phyloP scores from a whole-genome alignment of 106 monocot genomes.

The Triglochin maritima region DNA sequence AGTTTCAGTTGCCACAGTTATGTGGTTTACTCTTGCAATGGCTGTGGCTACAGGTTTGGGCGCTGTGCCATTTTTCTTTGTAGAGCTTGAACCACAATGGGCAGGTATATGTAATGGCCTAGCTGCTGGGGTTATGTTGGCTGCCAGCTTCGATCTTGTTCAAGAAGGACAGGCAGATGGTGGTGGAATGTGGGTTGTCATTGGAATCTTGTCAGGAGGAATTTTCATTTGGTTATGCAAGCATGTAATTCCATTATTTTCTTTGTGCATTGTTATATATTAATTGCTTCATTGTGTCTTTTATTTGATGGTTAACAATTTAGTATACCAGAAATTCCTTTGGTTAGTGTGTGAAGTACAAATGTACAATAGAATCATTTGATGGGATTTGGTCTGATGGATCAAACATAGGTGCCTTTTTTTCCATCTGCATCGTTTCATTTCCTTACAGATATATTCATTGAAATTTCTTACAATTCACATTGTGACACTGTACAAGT shows the following conservation, averaged over 20 bases:
- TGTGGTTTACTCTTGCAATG: slow-evolving; percentile 93
- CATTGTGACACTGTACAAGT: too few species aligned
- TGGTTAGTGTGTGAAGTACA: not conserved
- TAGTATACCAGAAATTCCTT: too few species aligned
- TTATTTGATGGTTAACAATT: too few species aligned
- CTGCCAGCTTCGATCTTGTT: slow-evolving; percentile 95
- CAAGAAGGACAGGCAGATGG: slow-evolving; percentile 87
- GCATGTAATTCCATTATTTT: slow-evolving; percentile 37
- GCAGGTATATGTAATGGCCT: slow-evolving; percentile 93
- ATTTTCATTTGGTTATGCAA: slow-evolving; percentile 98
- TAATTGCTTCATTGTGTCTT: too few species aligned
- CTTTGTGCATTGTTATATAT: not conserved
- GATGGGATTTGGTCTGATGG: not conserved
- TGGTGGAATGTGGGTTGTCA: slow-evolving; percentile 60
- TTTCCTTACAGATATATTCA: too few species aligned
- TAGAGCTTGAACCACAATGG: slow-evolving; percentile 90
- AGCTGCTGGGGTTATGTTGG: slow-evolving; percentile 96
- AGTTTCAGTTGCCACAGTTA: slow-evolving; percentile 64
- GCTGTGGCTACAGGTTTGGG: slow-evolving; percentile 91
- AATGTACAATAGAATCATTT: not conserved
- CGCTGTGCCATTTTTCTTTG: slow-evolving; percentile 91
- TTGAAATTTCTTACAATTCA: too few species aligned
- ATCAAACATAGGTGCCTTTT: not conserved
- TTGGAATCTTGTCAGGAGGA: slow-evolving; percentile 75
- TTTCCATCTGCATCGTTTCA: not conserved